Evolutionary conservation across 108 stramenopile genomes (phyloP), one percentile per base, ranked within the genome.

Genomic region (Aurantiochytrium sp.): DNA sequence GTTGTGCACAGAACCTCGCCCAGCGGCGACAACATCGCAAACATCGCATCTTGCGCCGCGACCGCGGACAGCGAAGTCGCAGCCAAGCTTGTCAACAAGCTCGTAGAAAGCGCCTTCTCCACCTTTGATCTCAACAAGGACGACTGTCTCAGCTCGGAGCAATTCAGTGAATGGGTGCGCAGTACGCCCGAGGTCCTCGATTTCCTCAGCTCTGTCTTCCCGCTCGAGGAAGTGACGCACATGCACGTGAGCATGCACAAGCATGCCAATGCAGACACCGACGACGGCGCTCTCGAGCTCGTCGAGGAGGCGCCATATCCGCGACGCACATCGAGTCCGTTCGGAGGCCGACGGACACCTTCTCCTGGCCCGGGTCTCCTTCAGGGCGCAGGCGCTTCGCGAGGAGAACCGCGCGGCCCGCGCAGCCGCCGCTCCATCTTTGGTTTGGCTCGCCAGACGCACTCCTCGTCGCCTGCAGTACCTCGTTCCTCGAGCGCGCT

Each of bases 121-220:
- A 92, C 92, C 25, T 93, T 92, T 44, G 93, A 93, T 59, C 44
- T 93, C n/a, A 91, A 93, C 91, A 90, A 93, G 23, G 92, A 91
- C 59, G 93, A 90, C 58, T 73, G 89, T 21, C 92, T 93, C 16
- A 92, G 71, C 89, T 92, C 90, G 47, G 89, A 73, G 44, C 92
- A 92, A 89, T 90, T 91, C 47, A 83, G 90, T 21, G 19, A 57
- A 44, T 88, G 43, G 87, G 60, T 88, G n/a, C 53, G 55, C 47
- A 35, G 44, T 43, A 71, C 88, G 25, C 53, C 55, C 10, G 23
- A 44, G 43, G 3, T 59, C 25, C 44, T 72, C 35, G 88, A 42
- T 5, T 42, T 58, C 47, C 44, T 88, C 10, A n/a, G 21, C 18
- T 58, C 88, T 5, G 71, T 90, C 14, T 90, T 90, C 58, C 58